Evolutionary conservation across 345 rosid genomes (phyloP), one percentile per base, ranked within the genome.

Genomic region (Aurinia saxatilis): DNA sequence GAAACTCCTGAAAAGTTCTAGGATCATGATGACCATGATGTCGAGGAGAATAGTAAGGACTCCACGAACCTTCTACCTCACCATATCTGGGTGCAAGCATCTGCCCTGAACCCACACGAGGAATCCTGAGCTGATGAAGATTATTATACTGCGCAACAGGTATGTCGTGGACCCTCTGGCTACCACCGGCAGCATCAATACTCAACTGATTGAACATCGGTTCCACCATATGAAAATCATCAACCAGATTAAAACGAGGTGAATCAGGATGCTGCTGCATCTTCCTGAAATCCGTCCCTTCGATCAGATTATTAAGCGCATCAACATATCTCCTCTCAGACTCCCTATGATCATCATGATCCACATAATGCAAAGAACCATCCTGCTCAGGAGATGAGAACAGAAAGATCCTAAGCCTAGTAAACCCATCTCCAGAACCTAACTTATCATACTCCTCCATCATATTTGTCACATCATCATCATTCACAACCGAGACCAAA

Each of bases 401-500:
- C 47, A 93, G 77, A 73, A 93, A 93, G 74, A 93, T 90, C 82
- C 99, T 81, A 52, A 93, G 86, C 75, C 96, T 85, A n/a, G 86
- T 90, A 63, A 90, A 85, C 41, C 99, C 97, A 73, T 87, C 95
- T 34, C 87, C 87, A 0, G 86, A 79, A 8, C 83, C 95, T 75
- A 90, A 76, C 85, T 93, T 93, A 66, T 93, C 99, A 66, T 90
- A 90, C 67, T 90, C 99, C 56, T 93, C 99, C 99, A 93, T 90
- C 97, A 93, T 87, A 51, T 93, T 90, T 5, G 72, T 85, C 53
- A 90, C 92, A 73, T 93, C 97, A 14, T 93, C 99, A 60, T 90
- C 92, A 59, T 93, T 93, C 57, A 93, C 95, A 27, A 93, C 95
- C 0, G 99, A 90, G 5, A 93, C 99, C 60, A 93, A 61, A 23